These are phyloP conservation scores for Hamigera avellanea DNA, from an alignment of 495 filamentous ascomycete species.

Conservation along the genomic window DNA sequence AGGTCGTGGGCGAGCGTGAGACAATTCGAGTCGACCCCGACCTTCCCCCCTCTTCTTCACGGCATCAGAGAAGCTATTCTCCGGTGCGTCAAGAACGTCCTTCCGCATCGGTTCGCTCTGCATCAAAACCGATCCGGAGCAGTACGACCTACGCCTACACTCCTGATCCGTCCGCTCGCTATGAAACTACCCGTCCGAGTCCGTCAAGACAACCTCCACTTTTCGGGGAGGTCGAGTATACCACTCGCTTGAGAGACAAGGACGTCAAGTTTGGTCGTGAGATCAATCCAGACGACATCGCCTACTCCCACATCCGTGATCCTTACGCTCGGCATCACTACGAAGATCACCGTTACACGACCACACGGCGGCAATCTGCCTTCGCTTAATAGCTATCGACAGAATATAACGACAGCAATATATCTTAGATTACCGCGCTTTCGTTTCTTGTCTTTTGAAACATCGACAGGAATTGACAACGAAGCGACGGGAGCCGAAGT, in stretches of 20 bases:
- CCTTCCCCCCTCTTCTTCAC: conserved; percentile 8
- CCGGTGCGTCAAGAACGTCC: conserved; percentile 10
- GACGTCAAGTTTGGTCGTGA: conserved; percentile 11
- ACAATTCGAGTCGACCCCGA: conserved; percentile 23
- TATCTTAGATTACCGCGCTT: neutral
- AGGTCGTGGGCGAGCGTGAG: conserved; percentile 15
- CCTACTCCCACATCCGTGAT: conserved; percentile 3
- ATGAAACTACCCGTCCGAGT: too few relatives aligned
- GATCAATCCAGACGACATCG: conserved; percentile 9
- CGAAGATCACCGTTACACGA: conserved; percentile 12
- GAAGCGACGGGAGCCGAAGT: too few relatives aligned
- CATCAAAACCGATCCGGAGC: conserved; percentile 7
- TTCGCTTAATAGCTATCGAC: conserved; percentile 6
- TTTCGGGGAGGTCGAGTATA: conserved; percentile 11
- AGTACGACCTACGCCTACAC: conserved; percentile 10
- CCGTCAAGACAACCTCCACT: conserved; percentile 1
- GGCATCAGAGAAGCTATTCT: conserved; percentile 7
- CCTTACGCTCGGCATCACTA: conserved; percentile 6
- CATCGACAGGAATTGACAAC: too few relatives aligned
- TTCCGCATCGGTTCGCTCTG: neutral
- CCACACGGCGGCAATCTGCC: conserved; percentile 16
- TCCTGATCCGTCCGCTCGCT: conserved; percentile 3
- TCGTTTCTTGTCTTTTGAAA: too few relatives aligned
- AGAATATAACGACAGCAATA: neutral
- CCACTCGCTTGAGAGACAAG: conserved; percentile 4